Evolutionary conservation across 2,329 filamentous ascomycete genomes (phyloP).

Genomic region (Exophiala sp.): DNA sequence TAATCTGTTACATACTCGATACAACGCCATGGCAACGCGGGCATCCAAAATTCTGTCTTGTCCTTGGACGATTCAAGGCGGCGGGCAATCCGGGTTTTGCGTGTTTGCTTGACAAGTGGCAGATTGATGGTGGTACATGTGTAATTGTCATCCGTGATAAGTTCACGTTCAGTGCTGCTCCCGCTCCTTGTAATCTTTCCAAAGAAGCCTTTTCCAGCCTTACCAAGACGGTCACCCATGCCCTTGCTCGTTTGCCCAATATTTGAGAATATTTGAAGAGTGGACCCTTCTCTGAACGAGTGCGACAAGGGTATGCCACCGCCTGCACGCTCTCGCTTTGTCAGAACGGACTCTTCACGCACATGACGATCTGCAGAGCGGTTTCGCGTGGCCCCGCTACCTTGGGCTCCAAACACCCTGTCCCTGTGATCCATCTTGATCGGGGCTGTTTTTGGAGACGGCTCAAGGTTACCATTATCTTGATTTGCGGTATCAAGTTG

Average conservation of each 20-base stretch:
- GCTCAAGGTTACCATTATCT: slow-evolving; percentile 29
- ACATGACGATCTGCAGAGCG: slow-evolving; percentile 63
- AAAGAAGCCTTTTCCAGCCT: slow-evolving; percentile 75
- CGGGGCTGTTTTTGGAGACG: slow-evolving; percentile 53
- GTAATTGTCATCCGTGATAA: slow-evolving; percentile 76
- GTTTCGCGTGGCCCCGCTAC: slow-evolving; percentile 59
- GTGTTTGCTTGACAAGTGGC: slow-evolving; percentile 79
- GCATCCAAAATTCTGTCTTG: slow-evolving; percentile 99
- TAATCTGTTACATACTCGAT: slow-evolving; percentile 61
- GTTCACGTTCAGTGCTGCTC: slow-evolving; percentile 62
- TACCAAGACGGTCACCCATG: slow-evolving; percentile 63
- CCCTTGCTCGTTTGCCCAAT: slow-evolving; percentile 66
- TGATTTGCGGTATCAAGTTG: slow-evolving; percentile 28
- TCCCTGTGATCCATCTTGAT: slow-evolving; percentile 51
- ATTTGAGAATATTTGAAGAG: slow-evolving; percentile 63
- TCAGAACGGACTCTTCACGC: slow-evolving; percentile 28
- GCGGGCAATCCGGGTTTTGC: slow-evolving; percentile 86
- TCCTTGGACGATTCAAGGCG: slow-evolving; percentile 79
- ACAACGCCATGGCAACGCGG: slow-evolving; percentile 86
- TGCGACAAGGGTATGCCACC: slow-evolving; percentile 33
- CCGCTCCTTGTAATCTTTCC: slow-evolving; percentile 67
- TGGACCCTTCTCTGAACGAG: slow-evolving; percentile 55
- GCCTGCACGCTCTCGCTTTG: slow-evolving; percentile 17
- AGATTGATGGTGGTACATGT: slow-evolving; percentile 77
- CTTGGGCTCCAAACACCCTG: slow-evolving; percentile 61